These are phyloP conservation scores for Ocimum tenuiflorum DNA, from an alignment of 257 asterid genomes.

Conservation along the genomic window DNA sequence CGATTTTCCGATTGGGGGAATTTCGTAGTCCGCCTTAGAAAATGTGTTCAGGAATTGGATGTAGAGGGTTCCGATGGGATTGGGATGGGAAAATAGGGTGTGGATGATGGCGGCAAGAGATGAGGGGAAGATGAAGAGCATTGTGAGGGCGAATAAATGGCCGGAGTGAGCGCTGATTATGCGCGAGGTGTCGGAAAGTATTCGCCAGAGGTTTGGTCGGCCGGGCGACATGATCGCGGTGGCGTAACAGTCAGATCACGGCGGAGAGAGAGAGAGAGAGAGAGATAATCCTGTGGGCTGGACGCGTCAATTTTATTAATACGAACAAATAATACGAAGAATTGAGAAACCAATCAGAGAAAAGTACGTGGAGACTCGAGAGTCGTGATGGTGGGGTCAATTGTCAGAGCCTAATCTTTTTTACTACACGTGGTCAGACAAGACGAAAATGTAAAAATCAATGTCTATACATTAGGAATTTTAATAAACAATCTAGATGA, in stretches of 20 bases:
- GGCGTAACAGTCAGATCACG: background rate
- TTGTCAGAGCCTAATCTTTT: too few species aligned
- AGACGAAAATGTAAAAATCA: too few species aligned
- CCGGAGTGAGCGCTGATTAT: constrained; percentile 55
- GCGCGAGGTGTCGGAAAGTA: constrained; percentile 53
- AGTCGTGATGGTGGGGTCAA: too few species aligned
- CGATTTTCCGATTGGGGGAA: background rate
- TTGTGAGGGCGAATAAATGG: constrained; percentile 54
- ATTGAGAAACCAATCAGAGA: too few species aligned
- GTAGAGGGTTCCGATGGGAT: constrained; percentile 19
- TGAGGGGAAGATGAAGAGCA: constrained; percentile 55
- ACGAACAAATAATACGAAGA: too few species aligned
- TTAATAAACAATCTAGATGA: too few species aligned
- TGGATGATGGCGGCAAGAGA: constrained; percentile 35
- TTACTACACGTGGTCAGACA: too few species aligned
- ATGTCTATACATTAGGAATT: too few species aligned
- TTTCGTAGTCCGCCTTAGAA: constrained; percentile 8
- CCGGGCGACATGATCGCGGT: constrained; percentile 28
- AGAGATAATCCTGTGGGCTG: background rate
- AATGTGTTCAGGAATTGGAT: constrained; percentile 23
- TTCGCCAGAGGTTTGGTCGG: constrained; percentile 45
- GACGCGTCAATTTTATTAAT: too few species aligned
- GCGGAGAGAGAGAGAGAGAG: background rate
- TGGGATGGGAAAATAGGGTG: constrained; percentile 32
- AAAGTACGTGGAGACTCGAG: too few species aligned